Evolutionary conservation across 2,329 filamentous ascomycete genomes (phyloP).

Genomic region (Cercospora brassicicola): DNA sequence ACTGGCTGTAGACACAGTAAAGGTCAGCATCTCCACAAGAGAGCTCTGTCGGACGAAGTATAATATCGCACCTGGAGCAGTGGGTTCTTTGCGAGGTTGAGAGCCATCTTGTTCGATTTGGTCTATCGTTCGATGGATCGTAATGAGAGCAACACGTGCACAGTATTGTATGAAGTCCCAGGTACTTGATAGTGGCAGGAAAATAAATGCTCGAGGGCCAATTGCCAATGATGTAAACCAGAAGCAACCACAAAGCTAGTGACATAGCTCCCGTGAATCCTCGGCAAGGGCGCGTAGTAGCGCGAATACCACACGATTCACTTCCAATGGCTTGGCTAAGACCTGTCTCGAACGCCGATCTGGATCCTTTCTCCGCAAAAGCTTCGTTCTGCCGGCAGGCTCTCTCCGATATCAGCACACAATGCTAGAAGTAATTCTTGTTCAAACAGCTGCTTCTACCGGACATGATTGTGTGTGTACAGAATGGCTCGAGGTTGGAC

Average conservation of each 20-base stretch:
- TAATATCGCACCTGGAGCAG: not conserved
- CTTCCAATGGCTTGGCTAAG: conserved; percentile 1
- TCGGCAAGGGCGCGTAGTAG: not conserved
- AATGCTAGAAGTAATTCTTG: not conserved
- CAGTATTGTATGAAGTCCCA: not conserved
- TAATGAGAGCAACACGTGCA: not conserved
- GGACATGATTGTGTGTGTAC: not conserved
- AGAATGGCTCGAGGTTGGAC: not conserved
- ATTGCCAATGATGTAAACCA: not conserved
- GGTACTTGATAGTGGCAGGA: not conserved
- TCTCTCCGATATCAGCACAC: not conserved
- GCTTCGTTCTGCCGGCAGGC: conserved; percentile 2
- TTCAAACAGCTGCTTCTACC: not conserved
- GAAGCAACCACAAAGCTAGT: not conserved
- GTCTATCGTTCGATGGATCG: not conserved
- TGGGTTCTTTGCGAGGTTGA: conserved; percentile 1
- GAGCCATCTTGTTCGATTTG: not conserved
- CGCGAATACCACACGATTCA: not conserved
- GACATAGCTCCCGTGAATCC: not conserved
- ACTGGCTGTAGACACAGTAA: not conserved
- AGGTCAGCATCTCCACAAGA: not conserved
- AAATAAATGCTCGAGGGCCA: not conserved
- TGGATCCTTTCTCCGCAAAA: conserved; percentile 4
- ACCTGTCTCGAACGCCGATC: not conserved
- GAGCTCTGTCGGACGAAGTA: not conserved